phyloP scores from a whole-genome alignment of 768 basidiomycete species.

The Rhodosporidiobolus odoratus region DNA sequence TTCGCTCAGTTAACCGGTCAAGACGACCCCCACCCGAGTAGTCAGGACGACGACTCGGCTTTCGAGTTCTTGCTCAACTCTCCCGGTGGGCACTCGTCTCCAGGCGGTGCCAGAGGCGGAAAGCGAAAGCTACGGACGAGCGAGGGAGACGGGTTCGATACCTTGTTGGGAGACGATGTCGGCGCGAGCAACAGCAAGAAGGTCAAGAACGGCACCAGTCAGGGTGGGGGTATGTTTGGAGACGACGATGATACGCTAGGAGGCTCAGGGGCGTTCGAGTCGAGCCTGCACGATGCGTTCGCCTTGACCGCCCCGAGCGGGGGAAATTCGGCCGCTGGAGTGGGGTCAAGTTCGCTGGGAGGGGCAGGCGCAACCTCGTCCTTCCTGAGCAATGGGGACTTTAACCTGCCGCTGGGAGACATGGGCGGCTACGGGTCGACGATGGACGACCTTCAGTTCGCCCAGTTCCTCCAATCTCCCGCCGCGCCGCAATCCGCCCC shows the following conservation, averaged over 20 bases:
- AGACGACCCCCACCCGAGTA: background rate
- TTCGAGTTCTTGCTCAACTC: background rate
- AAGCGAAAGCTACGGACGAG: background rate
- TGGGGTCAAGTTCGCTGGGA: background rate
- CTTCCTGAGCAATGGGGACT: slow-evolving; percentile 4
- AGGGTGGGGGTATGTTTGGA: background rate
- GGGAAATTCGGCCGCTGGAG: background rate
- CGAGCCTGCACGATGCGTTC: slow-evolving; percentile 7
- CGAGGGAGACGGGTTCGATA: background rate
- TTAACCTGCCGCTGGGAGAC: slow-evolving; percentile 23
- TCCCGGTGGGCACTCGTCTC: background rate
- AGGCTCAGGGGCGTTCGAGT: background rate
- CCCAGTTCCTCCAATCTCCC: slow-evolving; percentile 1
- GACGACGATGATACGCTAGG: background rate
- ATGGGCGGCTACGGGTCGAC: slow-evolving; percentile 10
- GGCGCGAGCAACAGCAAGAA: background rate
- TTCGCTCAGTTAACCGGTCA: background rate
- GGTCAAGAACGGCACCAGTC: slow-evolving; percentile 4
- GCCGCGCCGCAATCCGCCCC: background rate
- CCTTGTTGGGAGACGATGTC: background rate
- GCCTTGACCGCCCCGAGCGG: background rate
- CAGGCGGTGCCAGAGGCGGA: background rate
- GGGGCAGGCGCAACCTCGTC: background rate
- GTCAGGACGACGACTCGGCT: background rate
- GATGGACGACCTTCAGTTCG: slow-evolving; percentile 15